Evolutionary conservation across 345 rosid species (phyloP), one percentile per base, ranked within the genome.

Genomic region (Rubroshorea leprosula): DNA sequence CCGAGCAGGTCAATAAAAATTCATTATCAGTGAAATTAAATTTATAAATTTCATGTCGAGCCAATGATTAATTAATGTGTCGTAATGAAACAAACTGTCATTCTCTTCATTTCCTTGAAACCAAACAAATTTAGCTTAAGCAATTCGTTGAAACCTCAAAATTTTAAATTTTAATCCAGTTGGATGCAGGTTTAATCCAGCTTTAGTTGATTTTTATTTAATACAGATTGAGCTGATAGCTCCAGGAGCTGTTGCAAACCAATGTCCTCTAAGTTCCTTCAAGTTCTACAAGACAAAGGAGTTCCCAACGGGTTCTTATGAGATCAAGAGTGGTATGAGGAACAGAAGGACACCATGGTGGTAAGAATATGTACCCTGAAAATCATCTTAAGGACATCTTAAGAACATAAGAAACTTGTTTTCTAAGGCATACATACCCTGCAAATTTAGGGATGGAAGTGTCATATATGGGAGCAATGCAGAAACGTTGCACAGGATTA

Each of bases 311-410:
- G 83, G 79, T 18, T 74, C 69, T 23, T 60, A 61, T 47, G 72
- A 74, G 4, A 72, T 78, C 68, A 74, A 78, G 48, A 71, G 53
- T 12, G 90, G 90, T 11, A 13, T 68, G 1, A n/a, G 55, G 23
- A 81, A 84, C 13, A 67, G 27, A 0, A 78, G 86, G 0, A 81
- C 84, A 23, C 76, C 90, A 58, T 81, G 86, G 90, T 83, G 90
- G 84, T 83, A 52, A 52, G 67, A 51, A 46, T 11, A 6, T 17
- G 4, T 18, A n/a, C n/a, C n/a, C n/a, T n/a, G n/a, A n/a, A n/a
- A n/a, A 3, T 35, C 41, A 6, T 35, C 11, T 8, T 35, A 27
- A 3, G 4, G 8, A 27, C 8, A 13, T 35, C 1, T 35, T 35
- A 6, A 6, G 11, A 6, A 35, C n/a, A 35, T 6, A 2, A 35